Base-by-base conservation (phyloP, 257 asterid genomes). In the Lycium barbarum region DNA sequence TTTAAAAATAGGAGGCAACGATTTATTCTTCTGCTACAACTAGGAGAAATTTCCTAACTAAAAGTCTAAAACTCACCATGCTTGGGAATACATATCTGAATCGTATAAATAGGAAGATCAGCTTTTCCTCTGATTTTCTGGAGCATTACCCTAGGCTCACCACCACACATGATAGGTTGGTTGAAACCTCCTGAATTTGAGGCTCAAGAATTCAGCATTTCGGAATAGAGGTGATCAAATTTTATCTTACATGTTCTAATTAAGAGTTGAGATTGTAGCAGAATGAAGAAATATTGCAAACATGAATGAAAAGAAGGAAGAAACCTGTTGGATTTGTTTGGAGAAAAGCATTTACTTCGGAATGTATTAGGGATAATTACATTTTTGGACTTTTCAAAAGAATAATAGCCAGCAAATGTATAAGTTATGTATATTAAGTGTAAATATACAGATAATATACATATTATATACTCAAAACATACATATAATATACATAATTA, bases 161-260 rank as follows among this genome's bases (percentile, higher is more conserved):
- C 94, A 59, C 98, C 98, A 83, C 99, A 95, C 99, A 94, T 95
- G 81, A 95, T 95, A 1, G 98, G 99, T 90, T 95, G 99, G 83
- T 95, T 95, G 88, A 95, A 95, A 57, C 99, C 99, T 71, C 97
- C 98, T 95, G 89, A 86, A 84, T 20, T 57, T 3, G 65, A 0
- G 17, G 17, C 67, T 85, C 83, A 80, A 65, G 61, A 51, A 33
- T 58, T 73, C 53, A 63, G 61, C 83, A 71, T 49, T 74, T 18
- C 49, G 13, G 18, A 26, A 26, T 26, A 26, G 33, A 26, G 33
- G 33, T 26, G 33, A 59, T 1, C 0, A 1, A 57, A 0, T 57
- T 57, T 14, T 57, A 15, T 5, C 14, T 57, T 8, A 18, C 26
- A 59, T 1, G 26, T 74, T 47, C 40, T 47, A 73, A 65, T 65